Evolutionary conservation across 768 basidiomycete genomes (phyloP), one percentile per base, ranked within the genome.

Genomic region (Phanerodontia chrysosporium): DNA sequence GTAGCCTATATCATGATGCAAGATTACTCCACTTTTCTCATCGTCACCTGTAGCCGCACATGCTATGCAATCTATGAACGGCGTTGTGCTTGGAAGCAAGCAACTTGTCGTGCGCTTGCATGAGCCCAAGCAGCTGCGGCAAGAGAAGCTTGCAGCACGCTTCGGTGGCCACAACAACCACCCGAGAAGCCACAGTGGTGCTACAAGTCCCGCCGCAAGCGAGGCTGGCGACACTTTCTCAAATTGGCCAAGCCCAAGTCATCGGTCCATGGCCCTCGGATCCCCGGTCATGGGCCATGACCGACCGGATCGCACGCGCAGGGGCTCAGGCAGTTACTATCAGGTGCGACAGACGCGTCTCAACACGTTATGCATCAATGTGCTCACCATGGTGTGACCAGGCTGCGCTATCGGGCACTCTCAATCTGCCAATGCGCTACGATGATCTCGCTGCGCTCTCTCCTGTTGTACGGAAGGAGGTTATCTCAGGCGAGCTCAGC

Each of bases 111-210:
- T 96, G 27, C 83, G 94, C 44, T 74, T 95, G 54, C 92, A 95
- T 64, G 94, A 95, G 72, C 93, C 92, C 9, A 95, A 93, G 70
- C 90, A 92, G 69, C 73, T 94, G n/a, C 82, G 94, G 22, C 89
- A 93, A 69, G 91, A 92, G 74, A 93, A 94, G 64, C 78, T 94
- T 9, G 91, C 91, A 14, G 86, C 87, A 57, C 80, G 90, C n/a
- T 92, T 90, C 66, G 83, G 77, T 49, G 74, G 82, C 6, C 83
- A 86, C 64, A 90, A 89, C 65, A 86, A 87, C 16, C 92, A 93
- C 65, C 90, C 90, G 12, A 82, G 90, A 62, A 87, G 80, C 60
- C 83, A 87, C 2, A 90, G 89, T 65, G 92, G 92, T 13, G 90
- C 91, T 9, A 92, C 91, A 0, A 92, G 90, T 67, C 92, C 92